Evolutionary conservation across 116 monocot genomes (phyloP).

Genomic region (Thalassia testudinum): DNA sequence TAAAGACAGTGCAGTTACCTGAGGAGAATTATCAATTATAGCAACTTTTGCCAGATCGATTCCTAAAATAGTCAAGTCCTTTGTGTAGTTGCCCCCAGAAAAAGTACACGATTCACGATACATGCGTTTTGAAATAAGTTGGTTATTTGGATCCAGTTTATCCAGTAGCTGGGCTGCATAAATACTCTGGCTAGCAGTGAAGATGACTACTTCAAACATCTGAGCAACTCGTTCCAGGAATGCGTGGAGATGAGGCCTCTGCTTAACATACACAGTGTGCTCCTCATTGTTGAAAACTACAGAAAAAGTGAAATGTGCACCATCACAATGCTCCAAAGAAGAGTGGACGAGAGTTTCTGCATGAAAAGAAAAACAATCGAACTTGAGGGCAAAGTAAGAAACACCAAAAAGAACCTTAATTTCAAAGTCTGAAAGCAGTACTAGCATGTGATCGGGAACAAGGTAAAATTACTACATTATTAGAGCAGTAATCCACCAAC

Average conservation of each 20-base stretch:
- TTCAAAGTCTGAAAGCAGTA: too few relatives aligned
- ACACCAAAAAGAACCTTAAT: too few relatives aligned
- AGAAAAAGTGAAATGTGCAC: conserved; percentile 76
- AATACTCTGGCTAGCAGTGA: conserved; percentile 92
- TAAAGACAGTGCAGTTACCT: conserved; percentile 46
- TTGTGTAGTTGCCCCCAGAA: conserved; percentile 59
- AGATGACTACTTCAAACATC: conserved; percentile 79
- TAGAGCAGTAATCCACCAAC: too few relatives aligned
- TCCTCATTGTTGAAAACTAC: conserved; percentile 70
- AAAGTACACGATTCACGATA: conserved; percentile 91
- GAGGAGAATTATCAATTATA: conserved; percentile 90
- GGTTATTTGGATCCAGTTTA: conserved; percentile 59
- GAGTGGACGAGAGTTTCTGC: conserved; percentile 99
- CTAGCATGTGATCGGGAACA: too few relatives aligned
- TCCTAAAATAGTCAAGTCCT: conserved; percentile 76
- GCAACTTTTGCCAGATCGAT: conserved; percentile 82
- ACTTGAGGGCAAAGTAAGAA: not conserved
- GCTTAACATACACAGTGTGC: conserved; percentile 76
- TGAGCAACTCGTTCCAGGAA: conserved; percentile 70
- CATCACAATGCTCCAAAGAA: conserved; percentile 43
- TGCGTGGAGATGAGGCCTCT: conserved; percentile 60
- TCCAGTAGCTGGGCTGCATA: conserved; percentile 78
- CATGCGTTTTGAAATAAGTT: conserved; percentile 43
- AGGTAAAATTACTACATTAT: too few relatives aligned
- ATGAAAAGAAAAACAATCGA: not conserved